Conservation (phyloP, 495 filamentous ascomycete genomes). For the Halenospora varia region DNA sequence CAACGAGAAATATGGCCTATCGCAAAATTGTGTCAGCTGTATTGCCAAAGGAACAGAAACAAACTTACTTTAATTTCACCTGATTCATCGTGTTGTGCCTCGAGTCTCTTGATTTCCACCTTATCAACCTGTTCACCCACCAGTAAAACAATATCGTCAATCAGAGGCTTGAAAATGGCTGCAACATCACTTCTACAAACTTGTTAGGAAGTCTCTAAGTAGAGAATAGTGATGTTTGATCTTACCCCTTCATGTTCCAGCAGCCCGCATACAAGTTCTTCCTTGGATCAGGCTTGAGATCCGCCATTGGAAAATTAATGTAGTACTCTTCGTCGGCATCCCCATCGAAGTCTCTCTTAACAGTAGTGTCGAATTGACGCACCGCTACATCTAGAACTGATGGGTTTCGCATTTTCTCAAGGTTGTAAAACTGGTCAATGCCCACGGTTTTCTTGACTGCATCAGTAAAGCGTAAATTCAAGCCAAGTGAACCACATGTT, state of each 20-base stretch:
- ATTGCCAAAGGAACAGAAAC: background rate
- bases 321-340: constrained; percentile 21
- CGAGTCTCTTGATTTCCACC: constrained; percentile 5
- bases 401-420: constrained; percentile 22
- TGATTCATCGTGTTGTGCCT: background rate
- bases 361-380: constrained; percentile 24
- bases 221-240: background rate
- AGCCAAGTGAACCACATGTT: constrained; percentile 27
- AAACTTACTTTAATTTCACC: background rate
- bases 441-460: constrained; percentile 25
- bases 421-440: constrained; percentile 17
- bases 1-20: constrained; percentile 32
- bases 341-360: constrained; percentile 25
- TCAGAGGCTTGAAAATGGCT: constrained; percentile 34
- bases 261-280: constrained; percentile 21
- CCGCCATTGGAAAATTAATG: constrained; percentile 29
- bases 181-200: constrained; percentile 28
- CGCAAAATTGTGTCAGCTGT: background rate
- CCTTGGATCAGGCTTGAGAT: constrained; percentile 23
- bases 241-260: constrained; percentile 24
- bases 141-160: constrained; percentile 31
- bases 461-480: constrained; percentile 29
- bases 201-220: background rate
- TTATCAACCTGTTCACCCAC: constrained; percentile 32
- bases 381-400: constrained; percentile 14